These are phyloP conservation scores for Rhodotorula graminis DNA, from an alignment of 768 basidiomycete species.

Conservation along the genomic window DNA sequence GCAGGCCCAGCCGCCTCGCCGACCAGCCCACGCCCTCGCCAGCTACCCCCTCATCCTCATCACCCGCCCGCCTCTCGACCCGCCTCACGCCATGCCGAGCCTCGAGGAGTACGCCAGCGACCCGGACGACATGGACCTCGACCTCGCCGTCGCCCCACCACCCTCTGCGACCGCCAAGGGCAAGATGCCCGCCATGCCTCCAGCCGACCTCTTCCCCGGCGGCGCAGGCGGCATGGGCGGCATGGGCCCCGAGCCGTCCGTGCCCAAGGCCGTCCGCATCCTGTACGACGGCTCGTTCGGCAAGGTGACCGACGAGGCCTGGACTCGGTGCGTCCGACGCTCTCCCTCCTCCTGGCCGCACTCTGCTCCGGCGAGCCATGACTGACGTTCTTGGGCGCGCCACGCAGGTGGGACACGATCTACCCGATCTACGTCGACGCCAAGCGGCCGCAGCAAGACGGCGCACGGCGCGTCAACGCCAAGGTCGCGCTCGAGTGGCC, in stretches of 20 bases:
- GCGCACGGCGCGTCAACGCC: conserved; percentile 73
- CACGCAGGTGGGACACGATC: conserved; percentile 46
- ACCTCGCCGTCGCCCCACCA: conserved; percentile 2
- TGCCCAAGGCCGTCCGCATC: conserved; percentile 12
- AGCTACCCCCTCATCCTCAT: background rate
- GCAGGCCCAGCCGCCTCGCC: background rate
- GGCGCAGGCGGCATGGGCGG: background rate
- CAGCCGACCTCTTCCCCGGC: background rate
- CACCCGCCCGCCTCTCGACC: background rate
- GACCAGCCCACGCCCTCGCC: no score
- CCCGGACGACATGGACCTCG: conserved; percentile 31
- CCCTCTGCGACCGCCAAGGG: conserved; percentile 1
- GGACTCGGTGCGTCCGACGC: conserved; percentile 6
- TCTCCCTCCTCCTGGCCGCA: background rate
- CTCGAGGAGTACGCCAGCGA: conserved; percentile 35
- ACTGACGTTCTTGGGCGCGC: background rate
- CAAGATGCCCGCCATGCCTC: background rate
- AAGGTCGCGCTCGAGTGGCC: conserved; percentile 89
- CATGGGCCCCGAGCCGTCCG: background rate
- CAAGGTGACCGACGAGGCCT: background rate
- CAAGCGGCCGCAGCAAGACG: conserved; percentile 77
- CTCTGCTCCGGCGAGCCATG: background rate
- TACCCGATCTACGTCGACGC: conserved; percentile 98
- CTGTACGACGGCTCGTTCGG: conserved; percentile 2
- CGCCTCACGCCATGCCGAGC: conserved; percentile 19